Conservation (phyloP, 768 basidiomycete species). For the Agrocybe pediades region DNA sequence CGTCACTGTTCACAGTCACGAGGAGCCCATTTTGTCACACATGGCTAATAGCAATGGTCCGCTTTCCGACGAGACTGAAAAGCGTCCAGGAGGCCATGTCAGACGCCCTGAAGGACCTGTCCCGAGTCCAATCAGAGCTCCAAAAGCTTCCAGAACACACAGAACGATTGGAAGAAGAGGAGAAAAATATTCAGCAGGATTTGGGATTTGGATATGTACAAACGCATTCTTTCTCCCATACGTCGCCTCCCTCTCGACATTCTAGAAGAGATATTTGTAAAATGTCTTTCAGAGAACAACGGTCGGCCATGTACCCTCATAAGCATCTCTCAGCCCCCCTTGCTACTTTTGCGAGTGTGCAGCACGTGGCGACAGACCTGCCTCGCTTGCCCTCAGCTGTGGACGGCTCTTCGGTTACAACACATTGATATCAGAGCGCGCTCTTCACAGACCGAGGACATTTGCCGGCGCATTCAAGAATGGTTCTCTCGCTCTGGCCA, state of each 20-base stretch:
- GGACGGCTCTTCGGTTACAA: not conserved
- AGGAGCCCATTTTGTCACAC: not conserved
- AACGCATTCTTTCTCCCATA: not conserved
- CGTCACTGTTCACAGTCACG: not conserved
- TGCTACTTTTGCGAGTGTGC: conserved; percentile 3
- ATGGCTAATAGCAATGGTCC: too few species aligned
- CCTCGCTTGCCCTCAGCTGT: not conserved
- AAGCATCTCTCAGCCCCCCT: not conserved
- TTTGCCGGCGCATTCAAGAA: too few species aligned
- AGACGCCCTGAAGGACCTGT: too few species aligned
- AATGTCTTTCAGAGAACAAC: not conserved
- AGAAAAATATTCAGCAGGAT: not conserved
- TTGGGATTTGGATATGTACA: conserved; percentile 1
- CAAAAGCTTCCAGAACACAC: not conserved
- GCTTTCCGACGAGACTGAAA: too few species aligned
- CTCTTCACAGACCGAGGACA: too few species aligned
- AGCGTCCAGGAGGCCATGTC: too few species aligned
- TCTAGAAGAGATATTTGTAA: conserved; percentile 1
- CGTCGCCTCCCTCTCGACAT: conserved; percentile 3
- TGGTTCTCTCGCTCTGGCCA: too few species aligned
- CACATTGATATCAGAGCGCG: too few species aligned
- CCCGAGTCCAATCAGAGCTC: too few species aligned
- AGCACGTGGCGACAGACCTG: not conserved
- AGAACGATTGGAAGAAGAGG: not conserved
- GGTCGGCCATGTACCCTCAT: not conserved